phyloP scores from a whole-genome alignment of 2,329 filamentous ascomycete species.

The Pestalotiopsis sp. region DNA sequence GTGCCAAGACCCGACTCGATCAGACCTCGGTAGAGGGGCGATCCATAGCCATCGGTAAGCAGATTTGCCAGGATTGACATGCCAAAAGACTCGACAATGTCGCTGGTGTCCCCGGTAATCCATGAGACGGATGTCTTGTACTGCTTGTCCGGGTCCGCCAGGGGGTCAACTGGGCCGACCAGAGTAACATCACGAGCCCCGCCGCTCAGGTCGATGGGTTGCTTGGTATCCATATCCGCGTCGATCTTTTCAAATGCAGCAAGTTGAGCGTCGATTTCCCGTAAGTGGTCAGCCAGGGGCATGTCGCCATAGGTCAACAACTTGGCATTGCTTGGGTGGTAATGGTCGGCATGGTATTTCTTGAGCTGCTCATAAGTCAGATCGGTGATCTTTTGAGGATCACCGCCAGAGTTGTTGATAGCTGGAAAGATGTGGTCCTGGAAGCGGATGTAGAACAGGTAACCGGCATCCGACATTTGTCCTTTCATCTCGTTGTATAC shows the following conservation, averaged over 20 bases:
- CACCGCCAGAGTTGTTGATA: slow-evolving; percentile 95
- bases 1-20: slow-evolving; percentile 89
- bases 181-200: slow-evolving; percentile 72
- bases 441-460: slow-evolving; percentile 93
- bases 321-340: slow-evolving; percentile 97
- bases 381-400: slow-evolving; percentile 94
- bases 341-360: slow-evolving; percentile 87
- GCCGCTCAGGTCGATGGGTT: slow-evolving; percentile 68
- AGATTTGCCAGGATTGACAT: slow-evolving; percentile 79
- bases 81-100: slow-evolving; percentile 87
- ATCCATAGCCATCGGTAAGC: slow-evolving; percentile 91
- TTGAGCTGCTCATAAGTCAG: slow-evolving; percentile 88
- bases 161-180: slow-evolving; percentile 79
- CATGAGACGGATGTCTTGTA: slow-evolving; percentile 93
- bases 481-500: slow-evolving; percentile 99
- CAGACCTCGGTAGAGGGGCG: slow-evolving; percentile 83
- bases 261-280: slow-evolving; percentile 75
- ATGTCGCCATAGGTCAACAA: slow-evolving; percentile 95
- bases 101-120: slow-evolving; percentile 79
- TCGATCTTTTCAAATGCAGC: slow-evolving; percentile 69
- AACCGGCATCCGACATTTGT: slow-evolving; percentile 95
- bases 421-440: slow-evolving; percentile 92
- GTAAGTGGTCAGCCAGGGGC: slow-evolving; percentile 77
- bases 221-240: slow-evolving; percentile 72
- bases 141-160: slow-evolving; percentile 83